Base-by-base conservation (phyloP, 768 basidiomycete genomes). In the Infundibulicybe gibba region DNA sequence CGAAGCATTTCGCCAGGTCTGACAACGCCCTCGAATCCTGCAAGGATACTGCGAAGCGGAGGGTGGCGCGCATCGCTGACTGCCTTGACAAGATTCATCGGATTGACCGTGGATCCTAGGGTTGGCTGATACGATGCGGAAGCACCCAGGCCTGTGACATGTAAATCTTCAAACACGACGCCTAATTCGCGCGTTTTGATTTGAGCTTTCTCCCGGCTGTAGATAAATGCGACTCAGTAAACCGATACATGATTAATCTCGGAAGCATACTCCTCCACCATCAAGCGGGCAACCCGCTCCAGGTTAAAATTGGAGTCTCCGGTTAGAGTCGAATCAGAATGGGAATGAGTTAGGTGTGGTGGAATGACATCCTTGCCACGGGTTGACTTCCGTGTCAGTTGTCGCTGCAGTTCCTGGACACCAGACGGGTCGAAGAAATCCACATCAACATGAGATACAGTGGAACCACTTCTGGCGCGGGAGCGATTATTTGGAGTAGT, bases 1-100 rank as follows among this genome's bases (percentile, higher is more conserved):
- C 90, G 70, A 68, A 87, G 72, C 88, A 90, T 88, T 65, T 90
- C 85, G 12, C 85, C 85, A 0, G 84, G 77, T 4, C 77, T 71
- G 12, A 88, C 71, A 2, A 79, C 69, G 6, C 85, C 87, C 34
- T 85, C 79, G 49, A 89, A 82, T 11, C 70, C 75, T n/a, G 71
- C 68, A 33, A 90, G 65, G 41, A 89, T 86, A 48, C 74, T 77
- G 15, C 82, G 75, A 2, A 85, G 61, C 8, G 80, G 77, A 1
- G 89, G 85, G 42, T 87, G 81, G 30, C 80, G 71, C 5, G 69
- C 41, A 1, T 66, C 66, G 31, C 71, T 71, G 1, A 88, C 53
- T 3, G 58, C 62, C 21, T 67, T 61, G 3, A 77, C 3, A 9
- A 80, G 57, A 33, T 75, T 61, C 16, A 68, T 40, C 0, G 80